phyloP scores from a whole-genome alignment of 306 rosid species.

The Carpinus viminea region DNA sequence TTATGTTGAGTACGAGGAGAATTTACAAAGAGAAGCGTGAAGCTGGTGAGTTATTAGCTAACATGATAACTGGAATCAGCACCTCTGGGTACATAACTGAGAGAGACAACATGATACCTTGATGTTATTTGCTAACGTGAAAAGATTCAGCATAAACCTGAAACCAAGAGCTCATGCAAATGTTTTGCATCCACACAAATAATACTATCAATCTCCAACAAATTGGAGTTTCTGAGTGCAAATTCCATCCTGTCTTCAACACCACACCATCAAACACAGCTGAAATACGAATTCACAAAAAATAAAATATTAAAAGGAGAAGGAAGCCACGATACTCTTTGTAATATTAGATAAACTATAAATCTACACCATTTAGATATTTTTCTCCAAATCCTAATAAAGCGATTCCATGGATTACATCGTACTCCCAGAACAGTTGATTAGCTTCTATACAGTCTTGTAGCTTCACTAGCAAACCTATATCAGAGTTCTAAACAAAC shows the following conservation, averaged over 20 bases:
- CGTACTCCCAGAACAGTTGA: not conserved
- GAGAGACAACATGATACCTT: no score
- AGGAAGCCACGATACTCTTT: not conserved
- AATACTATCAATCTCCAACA: not conserved
- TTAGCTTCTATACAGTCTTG: not conserved
- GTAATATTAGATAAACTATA: not conserved
- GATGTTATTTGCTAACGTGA: no score
- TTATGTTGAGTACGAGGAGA: constrained; percentile 11
- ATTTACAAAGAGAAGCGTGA: constrained; percentile 27
- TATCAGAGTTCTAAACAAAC: not conserved
- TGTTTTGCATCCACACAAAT: no score
- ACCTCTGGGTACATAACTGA: no score
- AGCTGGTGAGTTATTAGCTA: constrained; percentile 15
- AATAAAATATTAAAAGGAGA: not conserved
- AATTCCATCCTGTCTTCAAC: not conserved
- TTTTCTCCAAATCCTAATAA: not conserved
- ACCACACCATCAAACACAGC: not conserved
- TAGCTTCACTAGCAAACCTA: not conserved
- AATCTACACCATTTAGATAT: not conserved
- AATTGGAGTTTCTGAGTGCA: not conserved
- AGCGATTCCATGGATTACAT: not conserved
- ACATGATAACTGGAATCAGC: no score
- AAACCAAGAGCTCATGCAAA: no score
- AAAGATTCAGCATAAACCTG: no score
- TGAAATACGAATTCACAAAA: not conserved